phyloP scores from a whole-genome alignment of 805 yeast species.

The Wickerhamia fluorescens region DNA sequence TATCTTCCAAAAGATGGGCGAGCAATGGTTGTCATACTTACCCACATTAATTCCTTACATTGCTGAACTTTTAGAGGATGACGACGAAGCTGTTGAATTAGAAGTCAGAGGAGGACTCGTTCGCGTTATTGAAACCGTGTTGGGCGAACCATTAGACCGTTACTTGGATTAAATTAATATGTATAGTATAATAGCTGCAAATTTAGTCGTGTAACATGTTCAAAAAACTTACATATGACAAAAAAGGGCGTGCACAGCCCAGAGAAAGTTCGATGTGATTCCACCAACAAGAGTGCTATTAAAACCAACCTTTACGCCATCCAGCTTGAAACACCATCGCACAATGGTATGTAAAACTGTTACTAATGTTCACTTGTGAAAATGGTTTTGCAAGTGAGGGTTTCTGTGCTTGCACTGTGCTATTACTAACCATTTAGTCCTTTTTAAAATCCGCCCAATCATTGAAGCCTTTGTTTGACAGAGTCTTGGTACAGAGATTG shows the following conservation, averaged over 20 bases:
- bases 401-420: no score
- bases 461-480: slow-evolving; percentile 88
- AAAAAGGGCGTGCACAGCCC: slow-evolving; percentile 1
- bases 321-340: not conserved
- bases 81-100: slow-evolving; percentile 84
- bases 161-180: slow-evolving; percentile 42
- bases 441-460: slow-evolving; percentile 76
- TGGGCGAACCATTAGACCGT: slow-evolving; percentile 92
- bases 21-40: slow-evolving; percentile 82
- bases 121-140: slow-evolving; percentile 81
- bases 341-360: slow-evolving; percentile 3
- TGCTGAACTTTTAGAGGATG: slow-evolving; percentile 93
- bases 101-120: slow-evolving; percentile 90
- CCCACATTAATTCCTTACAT: slow-evolving; percentile 95
- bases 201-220: not conserved
- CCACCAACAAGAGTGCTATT: no score
- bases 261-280: slow-evolving; percentile 1
- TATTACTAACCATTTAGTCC: slow-evolving; percentile 32
- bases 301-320: no score
- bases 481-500: slow-evolving; percentile 91
- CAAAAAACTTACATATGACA: not conserved
- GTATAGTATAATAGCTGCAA: slow-evolving; percentile 1
- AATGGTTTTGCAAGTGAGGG: slow-evolving; percentile 1
- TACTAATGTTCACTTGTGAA: not conserved
- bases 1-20: slow-evolving; percentile 87